Evolutionary conservation across 192 early-diverging fungal genomes (phyloP).

Genomic region (Entomortierella chlamydospora): DNA sequence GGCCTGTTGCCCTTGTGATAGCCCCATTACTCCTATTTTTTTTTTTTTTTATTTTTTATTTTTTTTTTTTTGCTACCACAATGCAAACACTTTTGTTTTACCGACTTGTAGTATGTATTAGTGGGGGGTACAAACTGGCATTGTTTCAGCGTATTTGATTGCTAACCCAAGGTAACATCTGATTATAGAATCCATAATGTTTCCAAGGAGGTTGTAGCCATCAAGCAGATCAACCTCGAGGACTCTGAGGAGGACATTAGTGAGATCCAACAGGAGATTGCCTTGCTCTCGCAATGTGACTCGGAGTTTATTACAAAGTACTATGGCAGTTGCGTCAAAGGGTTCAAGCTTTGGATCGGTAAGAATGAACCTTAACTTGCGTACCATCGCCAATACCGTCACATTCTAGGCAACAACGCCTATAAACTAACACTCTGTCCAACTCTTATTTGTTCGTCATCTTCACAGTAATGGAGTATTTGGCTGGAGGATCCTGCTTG

Average conservation of each 20-base stretch:
- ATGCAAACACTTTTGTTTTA: no score
- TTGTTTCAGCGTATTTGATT: not conserved
- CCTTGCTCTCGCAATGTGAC: slow-evolving; percentile 61
- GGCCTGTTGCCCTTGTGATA: slow-evolving; percentile 9
- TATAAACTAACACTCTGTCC: no score
- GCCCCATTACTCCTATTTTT: slow-evolving; percentile 2
- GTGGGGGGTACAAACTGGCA: not conserved
- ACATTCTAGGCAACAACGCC: not conserved
- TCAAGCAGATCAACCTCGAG: slow-evolving; percentile 65
- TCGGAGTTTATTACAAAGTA: slow-evolving; percentile 62
- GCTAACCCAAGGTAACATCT: not conserved
- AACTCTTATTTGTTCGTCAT: no score
- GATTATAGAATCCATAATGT: slow-evolving; percentile 59
- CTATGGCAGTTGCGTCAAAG: slow-evolving; percentile 61
- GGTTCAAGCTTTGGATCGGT: slow-evolving; percentile 66
- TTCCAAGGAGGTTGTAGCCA: slow-evolving; percentile 58
- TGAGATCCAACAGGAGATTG: slow-evolving; percentile 66
- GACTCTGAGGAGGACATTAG: slow-evolving; percentile 64
- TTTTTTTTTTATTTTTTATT: no score
- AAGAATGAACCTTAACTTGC: slow-evolving; percentile 25
- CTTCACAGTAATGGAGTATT: slow-evolving; percentile 62
- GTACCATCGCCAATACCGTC: no score
- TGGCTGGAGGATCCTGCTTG: slow-evolving; percentile 63
- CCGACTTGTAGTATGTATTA: no score
- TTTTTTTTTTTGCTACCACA: no score